Conservation (phyloP, 2,329 filamentous ascomycete species). For the Pseudomassariella vexata region DNA sequence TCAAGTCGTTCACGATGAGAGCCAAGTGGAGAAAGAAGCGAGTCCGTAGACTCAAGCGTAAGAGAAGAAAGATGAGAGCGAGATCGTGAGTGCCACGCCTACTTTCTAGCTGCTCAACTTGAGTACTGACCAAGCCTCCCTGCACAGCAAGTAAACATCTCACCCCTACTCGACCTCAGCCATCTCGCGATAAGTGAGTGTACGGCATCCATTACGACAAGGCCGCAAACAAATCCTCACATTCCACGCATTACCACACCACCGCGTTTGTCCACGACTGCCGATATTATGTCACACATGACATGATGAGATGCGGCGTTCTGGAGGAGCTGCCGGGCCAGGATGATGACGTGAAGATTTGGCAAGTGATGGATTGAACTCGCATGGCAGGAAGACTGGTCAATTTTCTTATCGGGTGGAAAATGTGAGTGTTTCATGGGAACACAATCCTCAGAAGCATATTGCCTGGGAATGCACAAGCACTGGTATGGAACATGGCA, state of each 20-base stretch:
- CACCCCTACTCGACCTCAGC: slow-evolving; percentile 29
- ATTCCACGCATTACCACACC: too few relatives aligned
- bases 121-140: not conserved
- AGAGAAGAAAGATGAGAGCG: slow-evolving; percentile 99
- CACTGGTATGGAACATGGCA: slow-evolving; percentile 3
- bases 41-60: slow-evolving; percentile 94
- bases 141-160: slow-evolving; percentile 30
- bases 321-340: too few relatives aligned
- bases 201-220: slow-evolving; percentile 5
- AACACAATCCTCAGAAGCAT: slow-evolving; percentile 6
- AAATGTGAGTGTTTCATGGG: slow-evolving; percentile 5
- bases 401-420: slow-evolving; percentile 7
- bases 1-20: slow-evolving; percentile 58
- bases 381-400: slow-evolving; percentile 5
- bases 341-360: too few relatives aligned
- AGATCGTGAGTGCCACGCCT: slow-evolving; percentile 86
- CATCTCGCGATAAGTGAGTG: slow-evolving; percentile 6
- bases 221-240: not conserved
- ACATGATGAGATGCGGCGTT: too few relatives aligned
- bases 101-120: slow-evolving; percentile 12
- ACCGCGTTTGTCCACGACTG: too few relatives aligned
- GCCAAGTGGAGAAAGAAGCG: slow-evolving; percentile 99
- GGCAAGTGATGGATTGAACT: slow-evolving; percentile 2
- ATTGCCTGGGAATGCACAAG: slow-evolving; percentile 6
- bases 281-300: too few relatives aligned